Conservation (phyloP, 192 early-diverging fungal species). For the Coemansia sp. region DNA sequence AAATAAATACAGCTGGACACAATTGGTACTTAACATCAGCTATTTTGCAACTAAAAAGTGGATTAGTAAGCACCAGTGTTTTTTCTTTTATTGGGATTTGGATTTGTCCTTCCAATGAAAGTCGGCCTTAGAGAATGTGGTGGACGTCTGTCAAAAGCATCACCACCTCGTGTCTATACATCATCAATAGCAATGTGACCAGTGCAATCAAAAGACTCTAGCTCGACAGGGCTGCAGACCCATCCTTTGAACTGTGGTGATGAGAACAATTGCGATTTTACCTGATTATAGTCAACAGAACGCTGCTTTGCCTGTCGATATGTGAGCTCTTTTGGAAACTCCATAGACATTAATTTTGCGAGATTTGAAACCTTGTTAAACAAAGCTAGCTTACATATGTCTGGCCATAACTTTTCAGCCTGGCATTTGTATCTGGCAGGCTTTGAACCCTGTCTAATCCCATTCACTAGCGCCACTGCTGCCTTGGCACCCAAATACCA, state of each 20-base stretch:
- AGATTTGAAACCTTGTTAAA: slow-evolving; percentile 1
- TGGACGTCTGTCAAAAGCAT: too few species aligned
- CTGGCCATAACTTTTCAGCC: slow-evolving; percentile 19
- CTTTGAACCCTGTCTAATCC: slow-evolving; percentile 56
- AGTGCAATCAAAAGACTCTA: slow-evolving; percentile 23
- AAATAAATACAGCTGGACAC: too few species aligned
- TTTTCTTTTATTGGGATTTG: too few species aligned
- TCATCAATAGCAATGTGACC: not conserved
- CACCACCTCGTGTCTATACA: too few species aligned
- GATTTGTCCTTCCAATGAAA: too few species aligned
- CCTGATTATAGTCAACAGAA: slow-evolving; percentile 27
- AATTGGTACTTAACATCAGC: too few species aligned
- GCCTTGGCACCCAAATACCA: slow-evolving; percentile 32
- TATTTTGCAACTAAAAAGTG: too few species aligned
- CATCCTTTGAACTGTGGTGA: slow-evolving; percentile 23
- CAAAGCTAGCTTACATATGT: slow-evolving; percentile 42
- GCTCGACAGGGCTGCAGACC: slow-evolving; percentile 22
- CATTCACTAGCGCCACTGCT: slow-evolving; percentile 54
- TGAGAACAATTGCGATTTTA: slow-evolving; percentile 17
- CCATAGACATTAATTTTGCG: not conserved
- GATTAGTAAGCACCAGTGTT: too few species aligned
- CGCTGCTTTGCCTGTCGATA: slow-evolving; percentile 31
- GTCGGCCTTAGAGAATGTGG: too few species aligned
- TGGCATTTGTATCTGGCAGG: slow-evolving; percentile 24
- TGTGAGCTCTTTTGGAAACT: not conserved